Conservation (phyloP, 1,284 basidiomycete species). For the Malassezia pachydermatis region DNA sequence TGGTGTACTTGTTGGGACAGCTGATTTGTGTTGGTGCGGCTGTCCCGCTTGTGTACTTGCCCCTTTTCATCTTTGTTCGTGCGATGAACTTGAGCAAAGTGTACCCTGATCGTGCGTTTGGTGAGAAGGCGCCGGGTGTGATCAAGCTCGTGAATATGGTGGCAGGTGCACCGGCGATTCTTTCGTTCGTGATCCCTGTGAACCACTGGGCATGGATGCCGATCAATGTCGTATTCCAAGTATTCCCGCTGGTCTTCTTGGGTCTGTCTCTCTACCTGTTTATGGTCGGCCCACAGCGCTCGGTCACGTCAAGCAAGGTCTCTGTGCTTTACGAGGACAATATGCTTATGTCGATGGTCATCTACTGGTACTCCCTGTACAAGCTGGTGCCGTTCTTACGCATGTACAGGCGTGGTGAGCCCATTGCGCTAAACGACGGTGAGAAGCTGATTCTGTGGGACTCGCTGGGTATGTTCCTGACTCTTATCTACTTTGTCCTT, state of each 20-base stretch:
- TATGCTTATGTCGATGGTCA: background rate
- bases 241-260: slow-evolving; percentile 9
- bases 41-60: slow-evolving; percentile 13
- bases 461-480: slow-evolving; percentile 1
- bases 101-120: slow-evolving; percentile 10
- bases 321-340: slow-evolving; percentile 7
- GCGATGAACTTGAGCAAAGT: slow-evolving; percentile 1
- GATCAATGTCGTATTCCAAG: slow-evolving; percentile 13
- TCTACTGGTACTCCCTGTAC: slow-evolving; percentile 10
- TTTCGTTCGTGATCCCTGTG: slow-evolving; percentile 2
- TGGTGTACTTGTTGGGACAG: slow-evolving; percentile 9
- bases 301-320: slow-evolving; percentile 4
- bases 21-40: slow-evolving; percentile 16
- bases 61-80: slow-evolving; percentile 7
- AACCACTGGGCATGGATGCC: slow-evolving; percentile 2
- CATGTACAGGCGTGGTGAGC: background rate
- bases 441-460: slow-evolving; percentile 15
- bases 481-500: slow-evolving; percentile 6
- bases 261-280: background rate
- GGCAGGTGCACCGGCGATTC: too few relatives aligned
- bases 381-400: slow-evolving; percentile 1
- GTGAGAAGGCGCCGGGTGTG: background rate
- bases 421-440: slow-evolving; percentile 5
- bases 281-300: background rate
- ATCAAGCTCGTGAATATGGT: background rate